Evolutionary conservation across 495 filamentous ascomycete species (phyloP), one percentile per base, ranked within the genome.

Genomic region (Talaromyces borbonicus): DNA sequence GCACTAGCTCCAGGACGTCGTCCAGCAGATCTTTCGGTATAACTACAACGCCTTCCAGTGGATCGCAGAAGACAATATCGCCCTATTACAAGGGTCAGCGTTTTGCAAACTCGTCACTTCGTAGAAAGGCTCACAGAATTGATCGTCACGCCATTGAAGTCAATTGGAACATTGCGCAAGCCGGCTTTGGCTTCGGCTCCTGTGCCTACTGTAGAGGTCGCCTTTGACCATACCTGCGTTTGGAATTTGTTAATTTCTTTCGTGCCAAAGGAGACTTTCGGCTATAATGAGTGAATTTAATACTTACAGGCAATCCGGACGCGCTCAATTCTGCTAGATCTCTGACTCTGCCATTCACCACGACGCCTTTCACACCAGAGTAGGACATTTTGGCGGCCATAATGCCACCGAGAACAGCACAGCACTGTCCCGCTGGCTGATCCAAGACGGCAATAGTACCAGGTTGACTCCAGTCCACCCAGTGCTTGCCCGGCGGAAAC

Each of bases 391-490:
- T 61, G 9, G 69, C 62, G 1, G 79, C 83, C 68, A 85, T 81
- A 46, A 85, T 82, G 2, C 80, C 81, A 24, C 82, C 82, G 0
- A 83, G 61, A 8, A 81, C 73, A 8, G 81, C 82, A 55, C 77
- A 81, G 22, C 68, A 65, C 57, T 83, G 80, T 5, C 65, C 63
- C 5, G 55, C 44, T 0, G 81, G 80, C 52, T 85, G 81, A 22
- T 71, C 68, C 26, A 83, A 60, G 1, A 85, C 66, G 3, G 77
- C 72, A 31, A 83, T 68, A 2, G 73, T 75, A 1, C 66, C 69
- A 0, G 67, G 61, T 1, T 69, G 52, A 6, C 73, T 66, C 32
- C 69, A 64, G 55, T 85, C 81, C 29, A 78, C 77, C 59, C 73
- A 85, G 52, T 81, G 79, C 22, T 65, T 73, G 2, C 65, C 71